phyloP scores from a whole-genome alignment of 2,329 filamentous ascomycete genomes.

The Trichoderma sp. region DNA sequence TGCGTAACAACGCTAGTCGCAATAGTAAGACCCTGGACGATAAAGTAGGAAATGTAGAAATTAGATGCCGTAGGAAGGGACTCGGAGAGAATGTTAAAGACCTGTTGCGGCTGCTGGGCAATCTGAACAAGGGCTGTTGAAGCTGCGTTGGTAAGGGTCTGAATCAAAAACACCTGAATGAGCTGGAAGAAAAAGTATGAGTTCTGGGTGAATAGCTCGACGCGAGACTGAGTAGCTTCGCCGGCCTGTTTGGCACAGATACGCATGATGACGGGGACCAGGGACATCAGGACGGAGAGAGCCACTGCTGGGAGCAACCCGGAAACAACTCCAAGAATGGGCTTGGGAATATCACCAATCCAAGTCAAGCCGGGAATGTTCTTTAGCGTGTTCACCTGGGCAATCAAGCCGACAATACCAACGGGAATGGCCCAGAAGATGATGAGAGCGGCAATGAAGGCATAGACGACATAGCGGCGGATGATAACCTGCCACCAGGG shows the following conservation, averaged over 20 bases:
- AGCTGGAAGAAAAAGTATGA: constrained; percentile 90
- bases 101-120: constrained; percentile 56
- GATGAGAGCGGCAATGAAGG: constrained; percentile 68
- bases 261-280: constrained; percentile 68
- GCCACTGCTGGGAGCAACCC: constrained; percentile 78
- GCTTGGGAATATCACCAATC: constrained; percentile 65
- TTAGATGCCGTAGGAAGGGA: constrained; percentile 82
- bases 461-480: constrained; percentile 61
- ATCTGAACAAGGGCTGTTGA: constrained; percentile 65
- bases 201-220: constrained; percentile 88
- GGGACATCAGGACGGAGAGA: constrained; percentile 76
- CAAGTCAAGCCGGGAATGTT: constrained; percentile 68
- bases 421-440: constrained; percentile 81
- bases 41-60: constrained; percentile 89
- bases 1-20: constrained; percentile 73
- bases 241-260: constrained; percentile 74
- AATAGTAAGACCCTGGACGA: constrained; percentile 78
- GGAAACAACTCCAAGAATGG: constrained; percentile 74
- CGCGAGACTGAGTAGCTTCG: constrained; percentile 71
- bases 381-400: constrained; percentile 74
- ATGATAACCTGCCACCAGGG: constrained; percentile 74
- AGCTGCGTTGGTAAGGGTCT: constrained; percentile 77
- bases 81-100: constrained; percentile 64
- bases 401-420: constrained; percentile 77
- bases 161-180: constrained; percentile 88